Evolutionary conservation across 2,329 filamentous ascomycete genomes (phyloP), one percentile per base, ranked within the genome.

Genomic region (Fusarium nanum): DNA sequence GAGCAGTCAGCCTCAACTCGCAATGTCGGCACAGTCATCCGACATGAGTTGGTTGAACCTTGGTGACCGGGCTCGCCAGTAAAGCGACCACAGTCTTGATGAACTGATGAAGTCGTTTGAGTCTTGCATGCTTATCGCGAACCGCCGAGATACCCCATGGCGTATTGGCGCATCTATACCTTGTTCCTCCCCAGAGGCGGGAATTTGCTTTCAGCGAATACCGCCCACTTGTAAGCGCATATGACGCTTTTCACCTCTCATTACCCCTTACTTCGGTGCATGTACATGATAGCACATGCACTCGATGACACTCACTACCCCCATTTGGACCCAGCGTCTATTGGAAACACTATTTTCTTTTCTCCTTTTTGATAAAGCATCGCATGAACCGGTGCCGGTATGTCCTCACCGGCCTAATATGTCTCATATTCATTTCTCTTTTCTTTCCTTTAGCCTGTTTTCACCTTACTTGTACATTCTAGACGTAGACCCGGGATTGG

Each of bases 11-110:
- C 84, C 85, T 20, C 86, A 86, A 72, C 81, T 87, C 30, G 78
- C 81, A 23, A 84, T 81, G 79, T 83, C 86, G 49, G 78, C 83
- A 27, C 82, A 82, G 9, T 84, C 86, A 14, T 86, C 85, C 53
- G 92, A 94, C 78, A 92, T 94, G 90, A 93, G 91, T 80, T 94
- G 92, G 92, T 81, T 94, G 68, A 93, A 94, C 75, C 83, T 94
- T 20, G 89, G 89, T 48, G 86, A 86, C 40, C 76, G 78, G 40
- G 68, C 75, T 44, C 76, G 74, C 64, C 64, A 72, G 54, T 78
- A 64, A 68, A 66, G 54, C 56, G 57, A 54, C 50, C 57, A 44
- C 54, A 66, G 47, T 61, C 59, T 64, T 64, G 42, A 69, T 59
- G 61, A 73, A 61, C 56, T 63, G 57, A 75, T 62, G 68, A 71